A percentile compares a stretch with the other conserved stretches of the same genome.
phyloP scores from a whole-genome alignment of 768 basidiomycete genomes.

The Kwoniella heveanensis region DNA sequence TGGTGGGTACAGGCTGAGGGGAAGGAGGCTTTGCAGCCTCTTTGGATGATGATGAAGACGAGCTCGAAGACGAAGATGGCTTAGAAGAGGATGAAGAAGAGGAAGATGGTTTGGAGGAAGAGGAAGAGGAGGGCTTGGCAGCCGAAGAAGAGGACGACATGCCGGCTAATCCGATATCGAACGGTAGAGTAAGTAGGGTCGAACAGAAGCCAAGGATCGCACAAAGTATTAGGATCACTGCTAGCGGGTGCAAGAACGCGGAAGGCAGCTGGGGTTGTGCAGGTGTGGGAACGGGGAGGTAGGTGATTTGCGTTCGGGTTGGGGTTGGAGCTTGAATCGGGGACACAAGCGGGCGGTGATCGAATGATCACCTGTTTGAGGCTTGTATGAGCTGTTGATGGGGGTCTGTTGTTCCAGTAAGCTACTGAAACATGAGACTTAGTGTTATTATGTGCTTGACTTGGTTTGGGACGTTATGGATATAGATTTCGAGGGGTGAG shows the following conservation, averaged over 20 bases:
- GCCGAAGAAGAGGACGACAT: slow-evolving; percentile 26
- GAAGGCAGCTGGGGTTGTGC: neutral
- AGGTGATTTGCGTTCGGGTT: slow-evolving; percentile 7
- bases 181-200: slow-evolving; percentile 12
- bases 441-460: no score
- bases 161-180: slow-evolving; percentile 2
- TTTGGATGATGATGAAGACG: slow-evolving; percentile 23
- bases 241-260: slow-evolving; percentile 14
- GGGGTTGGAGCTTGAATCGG: neutral
- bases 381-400: no score
- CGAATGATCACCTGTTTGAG: neutral
- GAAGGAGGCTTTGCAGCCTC: slow-evolving; percentile 17
- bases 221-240: slow-evolving; percentile 15
- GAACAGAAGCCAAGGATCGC: slow-evolving; percentile 21
- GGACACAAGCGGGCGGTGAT: neutral
- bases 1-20: slow-evolving; percentile 35
- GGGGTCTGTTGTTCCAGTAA: no score
- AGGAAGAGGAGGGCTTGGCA: slow-evolving; percentile 19
- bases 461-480: no score
- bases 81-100: slow-evolving; percentile 22
- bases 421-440: no score
- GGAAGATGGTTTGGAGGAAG: slow-evolving; percentile 15
- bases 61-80: slow-evolving; percentile 12
- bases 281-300: slow-evolving; percentile 6
- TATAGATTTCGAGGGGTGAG: no score